Conservation (phyloP, 495 filamentous ascomycete species). For the Oleoguttula mirabilis region DNA sequence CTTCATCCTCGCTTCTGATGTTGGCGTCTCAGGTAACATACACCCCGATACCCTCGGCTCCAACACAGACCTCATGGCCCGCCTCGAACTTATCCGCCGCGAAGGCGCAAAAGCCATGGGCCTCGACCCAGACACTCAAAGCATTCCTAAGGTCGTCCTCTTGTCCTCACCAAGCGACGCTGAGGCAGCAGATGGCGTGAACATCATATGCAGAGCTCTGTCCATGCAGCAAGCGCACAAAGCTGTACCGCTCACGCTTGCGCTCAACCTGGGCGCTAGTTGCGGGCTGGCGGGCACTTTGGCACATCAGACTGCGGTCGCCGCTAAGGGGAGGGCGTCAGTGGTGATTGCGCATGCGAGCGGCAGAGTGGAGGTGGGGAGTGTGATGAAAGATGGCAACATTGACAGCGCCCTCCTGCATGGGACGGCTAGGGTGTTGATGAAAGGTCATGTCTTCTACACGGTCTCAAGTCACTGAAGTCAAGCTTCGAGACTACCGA, state of each 20-base stretch:
- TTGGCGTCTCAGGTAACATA: conserved; percentile 39
- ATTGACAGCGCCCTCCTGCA: conserved; percentile 14
- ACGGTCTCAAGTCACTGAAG: too few relatives aligned
- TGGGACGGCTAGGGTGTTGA: conserved; percentile 11
- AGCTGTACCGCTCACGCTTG: conserved; percentile 15
- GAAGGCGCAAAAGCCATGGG: conserved; percentile 54
- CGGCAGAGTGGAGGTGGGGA: conserved; percentile 10
- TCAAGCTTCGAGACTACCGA: too few relatives aligned
- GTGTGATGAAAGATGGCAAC: conserved; percentile 6
- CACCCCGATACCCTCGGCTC: conserved; percentile 42
- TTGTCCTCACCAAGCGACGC: conserved; percentile 34
- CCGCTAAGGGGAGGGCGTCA: not conserved
- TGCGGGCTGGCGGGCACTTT: conserved; percentile 8
- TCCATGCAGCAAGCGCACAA: conserved; percentile 18
- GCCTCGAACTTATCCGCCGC: conserved; percentile 49
- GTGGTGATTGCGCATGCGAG: conserved; percentile 14
- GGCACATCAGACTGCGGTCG: conserved; percentile 1
- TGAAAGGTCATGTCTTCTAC: conserved; percentile 13
- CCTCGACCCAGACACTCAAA: conserved; percentile 33
- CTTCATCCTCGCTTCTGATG: conserved; percentile 44
- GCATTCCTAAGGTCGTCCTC: conserved; percentile 50
- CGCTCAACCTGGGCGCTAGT: conserved; percentile 12
- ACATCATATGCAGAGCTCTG: conserved; percentile 15
- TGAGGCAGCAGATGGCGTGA: conserved; percentile 1
- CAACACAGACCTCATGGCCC: conserved; percentile 35